Evolutionary conservation across 1,284 basidiomycete genomes (phyloP).

Genomic region (Schizophyllum amplum): DNA sequence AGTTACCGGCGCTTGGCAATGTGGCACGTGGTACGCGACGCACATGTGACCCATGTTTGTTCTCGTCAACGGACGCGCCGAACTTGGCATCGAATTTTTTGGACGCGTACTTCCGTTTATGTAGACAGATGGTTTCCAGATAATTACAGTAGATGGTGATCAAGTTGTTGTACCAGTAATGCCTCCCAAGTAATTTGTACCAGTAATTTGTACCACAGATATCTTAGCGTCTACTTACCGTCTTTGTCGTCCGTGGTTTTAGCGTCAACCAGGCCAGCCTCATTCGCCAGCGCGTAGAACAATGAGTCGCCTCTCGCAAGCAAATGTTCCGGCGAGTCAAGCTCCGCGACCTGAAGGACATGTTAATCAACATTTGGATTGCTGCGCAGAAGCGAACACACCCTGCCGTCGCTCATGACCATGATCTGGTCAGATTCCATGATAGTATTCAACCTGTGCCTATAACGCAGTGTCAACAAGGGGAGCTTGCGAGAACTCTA

Average conservation of each 20-base stretch:
- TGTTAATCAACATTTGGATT: background rate
- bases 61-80: too few species aligned
- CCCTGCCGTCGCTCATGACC: slow-evolving; percentile 74
- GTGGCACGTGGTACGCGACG: background rate
- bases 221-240: background rate
- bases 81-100: too few species aligned
- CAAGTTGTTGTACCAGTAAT: too few species aligned
- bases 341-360: slow-evolving; percentile 50
- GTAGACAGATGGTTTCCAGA: too few species aligned
- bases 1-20: background rate
- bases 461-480: slow-evolving; percentile 19
- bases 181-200: too few species aligned
- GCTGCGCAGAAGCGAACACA: slow-evolving; percentile 22
- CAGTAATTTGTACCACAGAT: background rate
- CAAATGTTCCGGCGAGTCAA: slow-evolving; percentile 62
- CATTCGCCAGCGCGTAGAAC: slow-evolving; percentile 49
- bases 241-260: background rate
- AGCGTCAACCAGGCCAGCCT: slow-evolving; percentile 38
- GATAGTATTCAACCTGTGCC: slow-evolving; percentile 88
- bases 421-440: slow-evolving; percentile 80
- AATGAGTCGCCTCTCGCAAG: slow-evolving; percentile 44
- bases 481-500: background rate
- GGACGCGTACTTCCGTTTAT: too few species aligned
- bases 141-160: too few species aligned
- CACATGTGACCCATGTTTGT: background rate